Conservation (phyloP, 768 basidiomycete genomes). For the Mycena leptocephala region DNA sequence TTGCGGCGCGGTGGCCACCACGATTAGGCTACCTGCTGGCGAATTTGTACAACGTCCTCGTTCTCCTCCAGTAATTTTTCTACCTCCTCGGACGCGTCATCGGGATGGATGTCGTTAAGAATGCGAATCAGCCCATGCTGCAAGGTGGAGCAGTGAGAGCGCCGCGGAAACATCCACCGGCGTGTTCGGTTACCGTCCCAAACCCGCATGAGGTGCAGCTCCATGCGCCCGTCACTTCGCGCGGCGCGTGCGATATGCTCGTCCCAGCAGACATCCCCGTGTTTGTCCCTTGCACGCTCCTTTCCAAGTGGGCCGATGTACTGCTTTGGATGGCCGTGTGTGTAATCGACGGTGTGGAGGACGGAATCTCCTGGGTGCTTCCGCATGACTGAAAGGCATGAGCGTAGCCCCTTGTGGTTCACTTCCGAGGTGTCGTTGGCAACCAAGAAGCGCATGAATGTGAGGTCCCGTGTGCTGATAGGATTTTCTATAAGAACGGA, state of each 20-base stretch:
- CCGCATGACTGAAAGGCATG: not conserved
- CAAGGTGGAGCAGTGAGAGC: not conserved
- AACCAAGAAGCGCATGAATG: not conserved
- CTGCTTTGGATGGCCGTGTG: not conserved
- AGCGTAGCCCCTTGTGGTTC: too few relatives aligned
- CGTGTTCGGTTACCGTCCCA: not conserved
- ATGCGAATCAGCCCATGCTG: not conserved
- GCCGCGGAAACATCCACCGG: not conserved
- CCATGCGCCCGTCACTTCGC: not conserved
- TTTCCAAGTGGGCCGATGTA: not conserved
- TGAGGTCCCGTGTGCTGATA: not conserved
- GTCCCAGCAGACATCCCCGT: not conserved
- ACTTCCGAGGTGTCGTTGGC: not conserved
- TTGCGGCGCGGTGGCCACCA: too few relatives aligned
- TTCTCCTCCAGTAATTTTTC: not conserved
- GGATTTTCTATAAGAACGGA: not conserved
- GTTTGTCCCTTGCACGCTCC: not conserved
- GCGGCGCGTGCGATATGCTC: not conserved
- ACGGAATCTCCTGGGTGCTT: not conserved
- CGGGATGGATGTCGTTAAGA: not conserved
- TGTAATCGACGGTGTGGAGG: not conserved
- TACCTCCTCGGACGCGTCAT: not conserved
- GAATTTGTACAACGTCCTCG: not conserved
- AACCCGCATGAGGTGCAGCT: not conserved
- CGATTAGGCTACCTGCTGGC: too few relatives aligned